Evolutionary conservation across 129 eudicot species (phyloP), one percentile per base, ranked within the genome.

Genomic region (Cynara cardunculus): DNA sequence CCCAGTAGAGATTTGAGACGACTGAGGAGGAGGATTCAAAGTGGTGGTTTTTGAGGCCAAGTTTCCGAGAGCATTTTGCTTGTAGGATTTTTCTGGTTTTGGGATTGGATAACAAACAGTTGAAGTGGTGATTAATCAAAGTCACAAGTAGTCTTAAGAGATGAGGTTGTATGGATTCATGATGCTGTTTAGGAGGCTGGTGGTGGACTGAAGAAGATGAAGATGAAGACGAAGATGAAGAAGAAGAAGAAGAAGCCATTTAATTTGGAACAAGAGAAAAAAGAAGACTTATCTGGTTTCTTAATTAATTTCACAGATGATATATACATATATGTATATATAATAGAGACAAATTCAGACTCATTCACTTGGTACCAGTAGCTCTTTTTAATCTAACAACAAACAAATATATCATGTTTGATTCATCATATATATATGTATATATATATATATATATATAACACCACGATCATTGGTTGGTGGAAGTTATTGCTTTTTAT

Each of bases 1-100:
- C 97, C 82, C 81, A 80, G 69, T 79, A 86, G 5, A 93, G 86
- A 74, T 89, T 93, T 0, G 94, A 89, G n/a, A 93, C 88, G 5
- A 89, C 88, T 0, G 96, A 80, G 46, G 89, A 80, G 46, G 89
- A 89, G 12, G 81, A 87, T 9, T 83, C 80, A n/a, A 82, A 86
- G 1, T 83, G 83, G n/a, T 69, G 77, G 10, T 74, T 41, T 13
- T 79, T 75, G 46, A 92, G 87, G 74, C 39, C 39, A 34, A 34
- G 39, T 9, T 81, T 87, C 18, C 89, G 87, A 35, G 25, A 69
- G 89, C 97, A 93, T 84, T 81, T 90, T 18, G 70, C 53, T 49
- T 87, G 85, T 31, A 89, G 74, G 28, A 66, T 16, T 49, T 87
- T 84, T 69, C 87, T 74, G 26, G 86, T 34, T 79, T 79, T 78